Conservation (phyloP, 2,329 filamentous ascomycete genomes). For the Xylaria sp. region DNA sequence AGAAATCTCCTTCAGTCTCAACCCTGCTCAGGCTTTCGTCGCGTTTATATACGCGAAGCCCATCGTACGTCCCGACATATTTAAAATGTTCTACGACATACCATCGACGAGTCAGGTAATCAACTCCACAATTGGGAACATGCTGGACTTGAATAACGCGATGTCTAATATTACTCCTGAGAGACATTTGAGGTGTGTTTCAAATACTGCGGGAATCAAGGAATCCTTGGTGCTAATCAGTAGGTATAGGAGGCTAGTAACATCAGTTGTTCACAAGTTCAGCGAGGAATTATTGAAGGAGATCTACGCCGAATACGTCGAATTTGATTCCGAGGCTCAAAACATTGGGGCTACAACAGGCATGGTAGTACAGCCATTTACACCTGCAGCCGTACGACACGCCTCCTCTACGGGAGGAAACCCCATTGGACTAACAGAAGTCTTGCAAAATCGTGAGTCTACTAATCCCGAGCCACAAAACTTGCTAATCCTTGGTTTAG, state of each 20-base stretch:
- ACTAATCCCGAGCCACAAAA: neutral
- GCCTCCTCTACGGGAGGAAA: neutral
- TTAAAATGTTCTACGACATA: conserved; percentile 4
- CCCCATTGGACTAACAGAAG: neutral
- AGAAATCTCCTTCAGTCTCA: neutral
- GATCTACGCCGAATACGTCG: neutral
- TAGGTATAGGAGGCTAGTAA: neutral
- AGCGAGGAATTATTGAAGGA: neutral
- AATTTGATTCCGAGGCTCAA: neutral
- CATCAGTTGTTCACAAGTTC: conserved; percentile 1
- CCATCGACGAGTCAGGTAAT: neutral
- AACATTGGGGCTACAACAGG: neutral
- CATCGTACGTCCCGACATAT: neutral
- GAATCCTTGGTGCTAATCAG: neutral
- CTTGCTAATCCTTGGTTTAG: neutral
- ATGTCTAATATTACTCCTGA: neutral
- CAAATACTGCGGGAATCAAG: neutral
- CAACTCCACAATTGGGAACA: conserved; percentile 9
- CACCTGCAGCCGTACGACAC: conserved; percentile 8
- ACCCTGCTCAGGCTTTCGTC: neutral
- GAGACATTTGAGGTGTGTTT: neutral
- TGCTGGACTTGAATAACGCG: conserved; percentile 3
- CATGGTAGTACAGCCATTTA: conserved; percentile 2
- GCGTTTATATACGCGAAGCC: conserved; percentile 10
- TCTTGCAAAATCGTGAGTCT: conserved; percentile 1